These are phyloP conservation scores for Teratosphaeria zuluensis DNA, from an alignment of 2,329 filamentous ascomycete genomes.

Conservation along the genomic window DNA sequence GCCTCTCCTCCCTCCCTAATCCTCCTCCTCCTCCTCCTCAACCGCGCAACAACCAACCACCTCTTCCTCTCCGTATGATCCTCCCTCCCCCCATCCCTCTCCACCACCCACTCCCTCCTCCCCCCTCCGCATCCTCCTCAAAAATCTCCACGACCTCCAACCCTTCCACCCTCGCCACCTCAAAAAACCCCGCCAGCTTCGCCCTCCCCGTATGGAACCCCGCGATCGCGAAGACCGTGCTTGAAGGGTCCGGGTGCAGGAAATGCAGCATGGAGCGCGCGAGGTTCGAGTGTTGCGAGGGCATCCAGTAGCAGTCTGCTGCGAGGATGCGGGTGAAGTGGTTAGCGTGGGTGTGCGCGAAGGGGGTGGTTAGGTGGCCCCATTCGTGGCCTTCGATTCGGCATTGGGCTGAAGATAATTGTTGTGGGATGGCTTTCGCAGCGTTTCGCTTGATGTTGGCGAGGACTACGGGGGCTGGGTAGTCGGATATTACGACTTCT, in stretches of 20 bases:
- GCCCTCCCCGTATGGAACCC: slow-evolving; percentile 63
- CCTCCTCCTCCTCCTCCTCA: slow-evolving; percentile 4
- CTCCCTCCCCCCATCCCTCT: slow-evolving; percentile 49
- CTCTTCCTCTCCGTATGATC: slow-evolving; percentile 55
- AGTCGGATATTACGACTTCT: slow-evolving; percentile 55
- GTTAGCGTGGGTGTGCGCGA: slow-evolving; percentile 29
- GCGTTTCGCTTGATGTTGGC: slow-evolving; percentile 51
- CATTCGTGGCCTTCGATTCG: slow-evolving; percentile 53
- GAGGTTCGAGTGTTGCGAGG: slow-evolving; percentile 59
- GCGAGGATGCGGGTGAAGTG: slow-evolving; percentile 55
- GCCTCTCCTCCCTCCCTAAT: too few relatives aligned
- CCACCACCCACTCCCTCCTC: slow-evolving; percentile 54
- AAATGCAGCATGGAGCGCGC: slow-evolving; percentile 54
- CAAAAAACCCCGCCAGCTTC: slow-evolving; percentile 59
- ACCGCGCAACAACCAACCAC: slow-evolving; percentile 51
- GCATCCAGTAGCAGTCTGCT: slow-evolving; percentile 69
- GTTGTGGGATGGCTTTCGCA: slow-evolving; percentile 37
- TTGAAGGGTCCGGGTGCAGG: slow-evolving; percentile 35
- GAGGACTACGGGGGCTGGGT: slow-evolving; percentile 53
- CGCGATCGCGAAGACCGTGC: slow-evolving; percentile 55
- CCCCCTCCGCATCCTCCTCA: slow-evolving; percentile 59
- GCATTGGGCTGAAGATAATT: slow-evolving; percentile 27
- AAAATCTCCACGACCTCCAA: slow-evolving; percentile 56
- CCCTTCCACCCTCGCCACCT: slow-evolving; percentile 40
- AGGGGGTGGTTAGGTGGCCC: slow-evolving; percentile 43